A percentile compares a stretch with the other conserved stretches of the same genome.
Evolutionary conservation across 2,329 filamentous ascomycete genomes (phyloP).

Genomic region (Calonectria pseudoreteaudii): DNA sequence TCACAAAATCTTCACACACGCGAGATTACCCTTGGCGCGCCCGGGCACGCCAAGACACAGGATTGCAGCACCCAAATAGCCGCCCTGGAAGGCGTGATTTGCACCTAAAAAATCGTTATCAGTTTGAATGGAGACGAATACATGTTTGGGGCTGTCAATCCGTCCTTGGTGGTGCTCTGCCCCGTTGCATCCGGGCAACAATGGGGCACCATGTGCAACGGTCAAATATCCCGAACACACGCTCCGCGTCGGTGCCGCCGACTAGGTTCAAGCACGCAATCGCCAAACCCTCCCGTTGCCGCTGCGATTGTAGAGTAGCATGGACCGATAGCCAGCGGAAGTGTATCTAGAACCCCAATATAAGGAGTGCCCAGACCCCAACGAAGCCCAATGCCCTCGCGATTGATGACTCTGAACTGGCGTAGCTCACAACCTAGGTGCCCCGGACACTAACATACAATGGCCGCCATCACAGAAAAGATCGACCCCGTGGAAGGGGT

Average conservation of each 20-base stretch:
- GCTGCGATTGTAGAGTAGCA: not conserved
- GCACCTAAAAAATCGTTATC: conserved; percentile 12
- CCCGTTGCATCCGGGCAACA: not conserved
- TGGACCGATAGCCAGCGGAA: not conserved
- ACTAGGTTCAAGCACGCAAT: conserved; percentile 12
- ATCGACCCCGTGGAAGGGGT: not conserved
- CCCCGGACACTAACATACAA: not conserved
- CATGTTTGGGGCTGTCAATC: not conserved
- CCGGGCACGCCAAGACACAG: not conserved
- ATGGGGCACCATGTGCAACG: conserved; percentile 4
- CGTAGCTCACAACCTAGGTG: not conserved
- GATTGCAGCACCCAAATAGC: not conserved
- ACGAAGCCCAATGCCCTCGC: not conserved
- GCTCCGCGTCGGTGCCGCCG: conserved; percentile 4
- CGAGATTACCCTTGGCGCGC: not conserved
- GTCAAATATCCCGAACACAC: not conserved
- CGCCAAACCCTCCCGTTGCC: not conserved
- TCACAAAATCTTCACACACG: not conserved
- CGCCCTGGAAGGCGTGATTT: conserved; percentile 7
- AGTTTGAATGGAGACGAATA: not conserved
- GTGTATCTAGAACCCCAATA: not conserved
- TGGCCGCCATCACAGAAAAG: not conserved
- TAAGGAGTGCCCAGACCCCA: not conserved
- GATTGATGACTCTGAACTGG: not conserved
- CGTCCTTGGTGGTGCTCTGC: not conserved